A percentile compares a stretch with the other conserved stretches of the same genome.
phyloP scores from a whole-genome alignment of 805 yeast species.

The Brettanomyces bruxellensis region DNA sequence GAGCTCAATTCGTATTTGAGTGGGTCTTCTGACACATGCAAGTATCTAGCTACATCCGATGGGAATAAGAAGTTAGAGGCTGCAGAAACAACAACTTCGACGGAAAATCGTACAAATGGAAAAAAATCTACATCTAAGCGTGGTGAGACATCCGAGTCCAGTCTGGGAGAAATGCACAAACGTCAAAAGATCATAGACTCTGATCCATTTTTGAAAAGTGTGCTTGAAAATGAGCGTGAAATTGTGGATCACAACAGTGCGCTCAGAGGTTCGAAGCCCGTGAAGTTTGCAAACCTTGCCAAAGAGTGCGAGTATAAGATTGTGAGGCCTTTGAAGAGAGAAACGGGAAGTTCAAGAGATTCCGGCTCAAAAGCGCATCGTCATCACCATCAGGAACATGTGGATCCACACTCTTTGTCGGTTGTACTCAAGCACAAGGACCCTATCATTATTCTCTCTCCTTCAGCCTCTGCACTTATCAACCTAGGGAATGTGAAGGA shows the following conservation, averaged over 20 bases:
- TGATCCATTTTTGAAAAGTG: constrained; percentile 43
- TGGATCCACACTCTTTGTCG: constrained; percentile 1
- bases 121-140: constrained; percentile 1
- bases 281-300: constrained; percentile 59
- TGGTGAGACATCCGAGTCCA: constrained; percentile 1
- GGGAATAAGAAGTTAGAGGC: constrained; percentile 1
- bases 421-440: constrained; percentile 28
- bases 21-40: constrained; percentile 56
- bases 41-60: constrained; percentile 30
- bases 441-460: constrained; percentile 70
- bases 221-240: constrained; percentile 35
- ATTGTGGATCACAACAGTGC: constrained; percentile 34
- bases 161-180: constrained; percentile 6
- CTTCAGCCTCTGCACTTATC: constrained; percentile 67
- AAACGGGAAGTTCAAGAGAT: background rate
- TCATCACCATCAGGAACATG: constrained; percentile 10
- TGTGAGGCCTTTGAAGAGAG: constrained; percentile 21
- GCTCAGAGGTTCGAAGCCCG: constrained; percentile 51
- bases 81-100: constrained; percentile 3
- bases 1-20: constrained; percentile 76
- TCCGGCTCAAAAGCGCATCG: constrained; percentile 4
- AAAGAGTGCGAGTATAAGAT: constrained; percentile 57
- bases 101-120: background rate
- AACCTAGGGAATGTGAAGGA: constrained; percentile 57
- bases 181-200: constrained; percentile 23